A percentile compares a stretch with the other conserved stretches of the same genome.
Evolutionary conservation across 495 filamentous ascomycete genomes (phyloP).

Genomic region (Podospora fimiseda): DNA sequence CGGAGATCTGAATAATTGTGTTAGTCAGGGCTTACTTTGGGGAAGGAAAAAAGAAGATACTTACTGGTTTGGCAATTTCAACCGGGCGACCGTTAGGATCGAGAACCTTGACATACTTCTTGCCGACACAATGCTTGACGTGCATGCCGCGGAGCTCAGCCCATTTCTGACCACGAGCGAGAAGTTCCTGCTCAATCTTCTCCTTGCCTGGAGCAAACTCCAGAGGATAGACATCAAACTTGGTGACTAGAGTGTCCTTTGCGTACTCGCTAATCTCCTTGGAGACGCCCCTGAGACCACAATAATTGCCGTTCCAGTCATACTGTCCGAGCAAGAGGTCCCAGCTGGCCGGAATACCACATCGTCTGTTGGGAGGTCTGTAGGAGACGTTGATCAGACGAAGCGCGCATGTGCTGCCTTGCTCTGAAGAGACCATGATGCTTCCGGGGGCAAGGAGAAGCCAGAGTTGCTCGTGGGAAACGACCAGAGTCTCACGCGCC

Average conservation of each 20-base stretch:
- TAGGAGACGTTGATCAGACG: neutral
- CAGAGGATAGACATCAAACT: conserved; percentile 47
- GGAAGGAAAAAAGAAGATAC: neutral
- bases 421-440: conserved; percentile 14
- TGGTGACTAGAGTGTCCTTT: conserved; percentile 45
- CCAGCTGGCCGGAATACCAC: conserved; percentile 11
- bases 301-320: conserved; percentile 50
- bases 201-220: conserved; percentile 41
- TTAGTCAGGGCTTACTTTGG: no score
- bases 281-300: conserved; percentile 35
- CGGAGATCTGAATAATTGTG: neutral
- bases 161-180: conserved; percentile 39
- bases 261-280: conserved; percentile 37
- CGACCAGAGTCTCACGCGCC: conserved; percentile 10
- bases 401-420: conserved; percentile 1
- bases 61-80: neutral
- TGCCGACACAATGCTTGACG: neutral
- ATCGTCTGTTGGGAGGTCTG: neutral
- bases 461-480: conserved; percentile 19
- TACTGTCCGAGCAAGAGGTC: conserved; percentile 32
- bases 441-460: conserved; percentile 25
- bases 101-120: neutral
- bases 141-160: conserved; percentile 39
- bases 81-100: neutral
- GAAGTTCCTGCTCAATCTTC: conserved; percentile 27